These are phyloP conservation scores for Solanum pimpinellifolium DNA, from an alignment of 257 asterid genomes.

Conservation along the genomic window DNA sequence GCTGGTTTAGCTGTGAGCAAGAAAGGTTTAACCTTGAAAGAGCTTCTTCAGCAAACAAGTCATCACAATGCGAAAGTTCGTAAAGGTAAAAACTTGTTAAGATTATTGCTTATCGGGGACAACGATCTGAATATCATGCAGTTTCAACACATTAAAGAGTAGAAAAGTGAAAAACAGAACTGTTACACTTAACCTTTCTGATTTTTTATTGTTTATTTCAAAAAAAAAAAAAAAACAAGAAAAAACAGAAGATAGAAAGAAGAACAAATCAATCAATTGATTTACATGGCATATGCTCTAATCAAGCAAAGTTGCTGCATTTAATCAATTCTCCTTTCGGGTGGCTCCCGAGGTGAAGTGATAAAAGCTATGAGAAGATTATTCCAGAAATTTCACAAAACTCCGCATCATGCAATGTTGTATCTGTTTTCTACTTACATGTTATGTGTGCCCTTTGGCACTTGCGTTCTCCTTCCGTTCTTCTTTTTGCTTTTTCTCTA, in stretches of 20 bases:
- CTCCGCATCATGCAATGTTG: neutral
- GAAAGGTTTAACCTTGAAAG: constrained; percentile 84
- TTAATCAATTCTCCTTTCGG: neutral
- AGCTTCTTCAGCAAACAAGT: constrained; percentile 90
- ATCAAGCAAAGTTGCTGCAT: neutral
- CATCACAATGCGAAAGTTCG: constrained; percentile 92
- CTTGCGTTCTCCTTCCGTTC: neutral
- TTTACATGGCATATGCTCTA: neutral
- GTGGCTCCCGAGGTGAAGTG: neutral
- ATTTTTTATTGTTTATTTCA: neutral
- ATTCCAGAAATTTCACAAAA: neutral
- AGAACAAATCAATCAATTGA: neutral
- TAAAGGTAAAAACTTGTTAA: constrained; percentile 31
- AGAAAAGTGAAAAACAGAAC: neutral
- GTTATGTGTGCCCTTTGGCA: neutral
- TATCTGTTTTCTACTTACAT: neutral
- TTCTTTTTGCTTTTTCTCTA: neutral
- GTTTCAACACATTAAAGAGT: neutral
- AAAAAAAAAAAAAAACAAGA: neutral
- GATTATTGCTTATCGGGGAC: neutral
- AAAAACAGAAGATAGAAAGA: neutral
- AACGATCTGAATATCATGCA: neutral
- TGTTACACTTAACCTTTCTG: neutral
- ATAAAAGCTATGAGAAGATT: neutral
- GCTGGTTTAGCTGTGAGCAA: constrained; percentile 72